Conservation (phyloP, 2,329 filamentous ascomycete species). For the Colletotrichum echinochloae region DNA sequence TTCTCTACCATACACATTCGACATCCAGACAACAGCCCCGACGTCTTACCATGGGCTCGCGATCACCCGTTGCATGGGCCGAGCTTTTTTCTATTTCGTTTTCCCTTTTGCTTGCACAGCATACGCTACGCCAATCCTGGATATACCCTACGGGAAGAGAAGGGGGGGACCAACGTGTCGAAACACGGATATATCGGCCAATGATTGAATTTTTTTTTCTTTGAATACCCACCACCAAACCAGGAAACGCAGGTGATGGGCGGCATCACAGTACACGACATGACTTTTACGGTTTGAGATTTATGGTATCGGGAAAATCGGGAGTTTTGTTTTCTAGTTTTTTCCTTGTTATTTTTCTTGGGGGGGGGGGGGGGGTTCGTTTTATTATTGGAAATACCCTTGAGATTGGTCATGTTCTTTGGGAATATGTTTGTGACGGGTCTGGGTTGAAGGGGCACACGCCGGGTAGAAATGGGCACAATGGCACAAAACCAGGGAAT, state of each 20-base stretch:
- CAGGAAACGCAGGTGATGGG: constrained; percentile 1
- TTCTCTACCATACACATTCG: constrained; percentile 1
- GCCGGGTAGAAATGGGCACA: neutral
- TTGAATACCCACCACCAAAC: constrained; percentile 21
- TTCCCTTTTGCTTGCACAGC: constrained; percentile 4
- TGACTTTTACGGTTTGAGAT: neutral
- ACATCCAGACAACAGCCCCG: neutral
- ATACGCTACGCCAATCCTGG: constrained; percentile 11
- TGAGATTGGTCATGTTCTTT: constrained; percentile 6
- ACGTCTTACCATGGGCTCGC: constrained; percentile 7
- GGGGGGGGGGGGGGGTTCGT: too few relatives aligned
- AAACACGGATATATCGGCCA: constrained; percentile 21
- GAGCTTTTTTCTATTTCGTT: neutral
- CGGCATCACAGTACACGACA: constrained; percentile 33
- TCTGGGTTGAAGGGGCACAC: too few relatives aligned
- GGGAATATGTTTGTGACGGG: neutral
- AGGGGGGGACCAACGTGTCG: constrained; percentile 24
- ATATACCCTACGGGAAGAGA: constrained; percentile 22
- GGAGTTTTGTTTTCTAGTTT: neutral
- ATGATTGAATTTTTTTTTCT: neutral
- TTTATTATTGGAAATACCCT: constrained; percentile 8
- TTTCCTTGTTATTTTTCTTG: too few relatives aligned
- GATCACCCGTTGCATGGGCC: neutral
- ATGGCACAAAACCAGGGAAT: neutral
- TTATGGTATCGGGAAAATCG: neutral